Conservation (phyloP, 108 stramenopile species). For the Cyclotella choctawhatcheeana region DNA sequence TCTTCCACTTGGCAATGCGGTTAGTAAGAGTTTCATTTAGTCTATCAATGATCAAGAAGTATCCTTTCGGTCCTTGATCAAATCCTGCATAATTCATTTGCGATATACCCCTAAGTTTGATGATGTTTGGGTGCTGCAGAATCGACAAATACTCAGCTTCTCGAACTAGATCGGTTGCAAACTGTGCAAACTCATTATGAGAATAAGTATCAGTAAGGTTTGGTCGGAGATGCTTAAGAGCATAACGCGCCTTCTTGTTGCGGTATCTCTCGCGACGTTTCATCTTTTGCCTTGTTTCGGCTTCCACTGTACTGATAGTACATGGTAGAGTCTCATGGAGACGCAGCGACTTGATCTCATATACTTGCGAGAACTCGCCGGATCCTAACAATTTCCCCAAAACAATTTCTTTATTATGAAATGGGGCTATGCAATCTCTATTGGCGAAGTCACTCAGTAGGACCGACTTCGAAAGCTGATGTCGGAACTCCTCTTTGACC, state of each 20-base stretch:
- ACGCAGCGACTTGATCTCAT: constrained; percentile 56
- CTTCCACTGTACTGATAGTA: neutral
- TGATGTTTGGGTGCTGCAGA: constrained; percentile 67
- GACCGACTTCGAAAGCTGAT: too few relatives aligned
- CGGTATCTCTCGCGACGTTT: constrained; percentile 34
- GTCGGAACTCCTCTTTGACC: too few relatives aligned
- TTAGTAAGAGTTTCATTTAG: constrained; percentile 53
- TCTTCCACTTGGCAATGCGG: constrained; percentile 39
- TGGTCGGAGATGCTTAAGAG: constrained; percentile 32
- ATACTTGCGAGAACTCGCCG: constrained; percentile 80
- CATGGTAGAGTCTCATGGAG: neutral
- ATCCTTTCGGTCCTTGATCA: constrained; percentile 33
- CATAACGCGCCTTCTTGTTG: constrained; percentile 35
- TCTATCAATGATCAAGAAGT: constrained; percentile 67
- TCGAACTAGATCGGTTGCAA: constrained; percentile 57
- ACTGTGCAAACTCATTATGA: constrained; percentile 9
- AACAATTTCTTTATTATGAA: constrained; percentile 59
- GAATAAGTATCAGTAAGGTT: constrained; percentile 11
- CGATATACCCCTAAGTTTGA: constrained; percentile 56
- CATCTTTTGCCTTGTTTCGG: constrained; percentile 1
- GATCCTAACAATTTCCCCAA: constrained; percentile 65
- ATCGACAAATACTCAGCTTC: constrained; percentile 63
- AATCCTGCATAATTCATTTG: constrained; percentile 24
- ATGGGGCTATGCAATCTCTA: constrained; percentile 36
- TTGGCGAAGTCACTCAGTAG: too few relatives aligned